Evolutionary conservation across 2,329 filamentous ascomycete genomes (phyloP), one percentile per base, ranked within the genome.

Genomic region (Orbilia quercus): DNA sequence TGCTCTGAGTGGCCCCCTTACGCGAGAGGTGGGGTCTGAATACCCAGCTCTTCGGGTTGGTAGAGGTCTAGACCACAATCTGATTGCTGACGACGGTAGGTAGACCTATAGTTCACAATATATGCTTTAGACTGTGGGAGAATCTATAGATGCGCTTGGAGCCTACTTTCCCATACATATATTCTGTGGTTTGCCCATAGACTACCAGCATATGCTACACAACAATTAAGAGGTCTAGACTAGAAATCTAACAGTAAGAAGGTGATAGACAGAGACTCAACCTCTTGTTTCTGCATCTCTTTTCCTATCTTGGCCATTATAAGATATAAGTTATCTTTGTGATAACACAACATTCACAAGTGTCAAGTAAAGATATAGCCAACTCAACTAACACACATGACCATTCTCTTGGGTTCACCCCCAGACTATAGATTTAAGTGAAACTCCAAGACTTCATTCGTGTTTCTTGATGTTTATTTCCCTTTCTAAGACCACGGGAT

Each of bases 1-100:
- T 53, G 9, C 28, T 31, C 28, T 36, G 48, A 57, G 11, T 57
- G 34, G 53, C 20, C 11, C 12, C n/a, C 4, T 14, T 25, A 54
- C 9, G 34, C 31, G 28, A 53, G 50, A 31, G 48, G 48, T n/a
- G 48, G 48, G 18, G 48, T 42, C 5, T 12, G 16, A 42, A 23
- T 22, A 38, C 34, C 20, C 50, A 18, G 16, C 16, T 38, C 23
- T 18, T 38, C 34, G 50, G 50, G 34, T 38, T 53, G 25, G 48
- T 14, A 20, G 25, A 9, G 34, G 50, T 40, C 50, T 54, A 54
- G 50, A 54, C 28, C 31, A 22, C 11, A 36, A 5, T 23, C 9
- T 20, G 14, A 20, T 22, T 50, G 45, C 7, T 14, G 18, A n/a
- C 22, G 44, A 14, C 6, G 18, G 5, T 47, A 38, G 34, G 4